phyloP scores from a whole-genome alignment of 2,329 filamentous ascomycete genomes.

The Calonectria pseudoturangicola region DNA sequence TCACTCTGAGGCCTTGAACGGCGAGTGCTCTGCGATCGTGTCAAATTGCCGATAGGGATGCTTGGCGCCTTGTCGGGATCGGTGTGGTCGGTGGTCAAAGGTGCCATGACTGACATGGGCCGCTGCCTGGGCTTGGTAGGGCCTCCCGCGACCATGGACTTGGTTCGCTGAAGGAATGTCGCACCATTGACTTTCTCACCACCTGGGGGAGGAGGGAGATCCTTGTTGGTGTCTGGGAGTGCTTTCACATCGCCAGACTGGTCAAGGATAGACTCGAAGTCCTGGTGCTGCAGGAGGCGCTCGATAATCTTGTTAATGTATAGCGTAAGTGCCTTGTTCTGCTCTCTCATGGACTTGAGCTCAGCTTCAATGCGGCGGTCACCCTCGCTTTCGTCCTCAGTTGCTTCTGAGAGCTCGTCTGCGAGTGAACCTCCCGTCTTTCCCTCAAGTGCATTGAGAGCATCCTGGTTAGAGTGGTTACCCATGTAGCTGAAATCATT shows the following conservation, averaged over 20 bases:
- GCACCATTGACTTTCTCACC: constrained; percentile 61
- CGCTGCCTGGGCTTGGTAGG: constrained; percentile 68
- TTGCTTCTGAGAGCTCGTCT: constrained; percentile 87
- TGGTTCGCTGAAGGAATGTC: constrained; percentile 76
- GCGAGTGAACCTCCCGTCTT: constrained; percentile 76
- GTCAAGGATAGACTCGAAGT: constrained; percentile 95
- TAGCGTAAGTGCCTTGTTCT: constrained; percentile 96
- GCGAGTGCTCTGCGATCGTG: constrained; percentile 72
- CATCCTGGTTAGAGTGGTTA: constrained; percentile 76
- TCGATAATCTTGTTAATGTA: constrained; percentile 99
- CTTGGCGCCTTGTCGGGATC: constrained; percentile 85
- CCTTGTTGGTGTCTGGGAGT: constrained; percentile 81
- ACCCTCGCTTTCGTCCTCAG: constrained; percentile 75
- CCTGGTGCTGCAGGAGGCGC: constrained; percentile 92
- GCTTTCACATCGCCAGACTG: constrained; percentile 77
- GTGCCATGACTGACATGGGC: constrained; percentile 75
- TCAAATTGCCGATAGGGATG: constrained; percentile 80
- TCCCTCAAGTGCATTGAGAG: constrained; percentile 79
- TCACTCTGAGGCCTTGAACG: constrained; percentile 77
- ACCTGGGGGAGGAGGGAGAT: constrained; percentile 82
- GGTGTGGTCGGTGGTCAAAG: constrained; percentile 67
- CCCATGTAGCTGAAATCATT: constrained; percentile 85
- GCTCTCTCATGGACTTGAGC: constrained; percentile 86
- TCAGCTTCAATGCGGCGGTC: constrained; percentile 85
- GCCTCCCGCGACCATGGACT: constrained; percentile 72